Base-by-base conservation (phyloP, 2,329 filamentous ascomycete species). In the Aspergillus aculeatus region DNA sequence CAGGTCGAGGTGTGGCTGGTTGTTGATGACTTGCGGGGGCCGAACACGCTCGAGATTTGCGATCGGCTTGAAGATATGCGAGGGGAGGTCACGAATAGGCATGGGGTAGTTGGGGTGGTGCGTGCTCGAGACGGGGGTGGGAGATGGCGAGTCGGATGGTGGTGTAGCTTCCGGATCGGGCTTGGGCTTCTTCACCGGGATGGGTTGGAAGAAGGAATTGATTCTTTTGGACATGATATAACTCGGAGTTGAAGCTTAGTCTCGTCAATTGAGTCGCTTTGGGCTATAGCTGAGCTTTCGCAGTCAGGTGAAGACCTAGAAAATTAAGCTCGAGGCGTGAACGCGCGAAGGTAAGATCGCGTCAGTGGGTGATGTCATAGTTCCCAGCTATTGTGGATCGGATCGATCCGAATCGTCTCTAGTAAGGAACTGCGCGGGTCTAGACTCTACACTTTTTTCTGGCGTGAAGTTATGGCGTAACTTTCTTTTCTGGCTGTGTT, bases 1-100 rank as follows among this genome's bases (percentile, higher is more conserved):
- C 0, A 94, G 80, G 70, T 93, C 88, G 0, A 93, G 81, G 63
- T 92, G 84, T 0, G 85, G 83, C 67, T 89, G 86, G 68, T 91
- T 81, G 65, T 86, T 85, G 64, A 92, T 88, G 1, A 82, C 84
- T 61, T 84, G 78, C 21, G 80, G 76, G 1, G 82, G 81, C 26
- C 73, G 3, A 38, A 23, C 14, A 73, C 41, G 21, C 7, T 21
- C 23, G 19, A 73, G 57, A 12, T 69, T 68, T 9, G 63, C 47
- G 0, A 65, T 63, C 62, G 50, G 38, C 38, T 58, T 60, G 48
- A 62, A 32, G 49, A 86, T 74, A 6, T 74, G 60, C 0, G 67
- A 31, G 2, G 83, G 82, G 0, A 86, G 73, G 54, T 81, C 71
- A 16, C 80, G 73, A 32, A 86, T 76, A 10, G 81, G 69, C 62